Conservation (phyloP, 805 yeast species). For the Ogataea nonfermentans region DNA sequence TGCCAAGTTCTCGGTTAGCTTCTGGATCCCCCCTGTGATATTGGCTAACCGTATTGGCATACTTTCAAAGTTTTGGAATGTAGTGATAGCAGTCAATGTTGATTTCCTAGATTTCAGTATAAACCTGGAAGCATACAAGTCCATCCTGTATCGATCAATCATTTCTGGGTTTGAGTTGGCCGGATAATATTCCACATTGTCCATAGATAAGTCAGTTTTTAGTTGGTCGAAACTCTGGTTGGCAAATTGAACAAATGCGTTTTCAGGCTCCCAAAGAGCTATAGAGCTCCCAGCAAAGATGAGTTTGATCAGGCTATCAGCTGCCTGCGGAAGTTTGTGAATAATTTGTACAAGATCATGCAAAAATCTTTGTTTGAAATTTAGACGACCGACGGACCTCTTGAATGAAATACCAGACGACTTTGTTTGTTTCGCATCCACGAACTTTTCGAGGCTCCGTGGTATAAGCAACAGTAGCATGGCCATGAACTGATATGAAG, state of each 20-base stretch:
- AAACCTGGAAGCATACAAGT: constrained; percentile 27
- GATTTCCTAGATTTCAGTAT: constrained; percentile 21
- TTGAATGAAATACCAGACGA: constrained; percentile 24
- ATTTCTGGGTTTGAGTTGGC: constrained; percentile 17
- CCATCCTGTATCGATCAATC: constrained; percentile 24
- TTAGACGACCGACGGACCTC: constrained; percentile 23
- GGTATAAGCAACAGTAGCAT: constrained; percentile 36
- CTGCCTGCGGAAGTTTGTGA: constrained; percentile 25
- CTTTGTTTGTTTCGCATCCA: constrained; percentile 23
- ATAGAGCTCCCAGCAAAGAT: constrained; percentile 35
- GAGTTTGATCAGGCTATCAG: constrained; percentile 34
- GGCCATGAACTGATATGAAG: constrained; percentile 35
- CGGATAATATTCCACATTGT: constrained; percentile 27
- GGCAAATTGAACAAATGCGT: constrained; percentile 32
- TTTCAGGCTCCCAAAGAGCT: constrained; percentile 23
- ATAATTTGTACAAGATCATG: constrained; percentile 24
- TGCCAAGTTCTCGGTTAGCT: constrained; percentile 23
- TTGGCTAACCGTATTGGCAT: constrained; percentile 18
- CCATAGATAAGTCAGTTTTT: constrained; percentile 30
- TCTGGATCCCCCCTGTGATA: constrained; percentile 27
- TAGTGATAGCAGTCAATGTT: constrained; percentile 13
- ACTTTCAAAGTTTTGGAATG: constrained; percentile 18
- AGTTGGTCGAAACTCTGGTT: constrained; percentile 23
- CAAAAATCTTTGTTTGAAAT: constrained; percentile 28
- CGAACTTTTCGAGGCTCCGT: constrained; percentile 28